These are phyloP conservation scores for Lactuca saligna DNA, from an alignment of 129 eudicot species.

Conservation along the genomic window DNA sequence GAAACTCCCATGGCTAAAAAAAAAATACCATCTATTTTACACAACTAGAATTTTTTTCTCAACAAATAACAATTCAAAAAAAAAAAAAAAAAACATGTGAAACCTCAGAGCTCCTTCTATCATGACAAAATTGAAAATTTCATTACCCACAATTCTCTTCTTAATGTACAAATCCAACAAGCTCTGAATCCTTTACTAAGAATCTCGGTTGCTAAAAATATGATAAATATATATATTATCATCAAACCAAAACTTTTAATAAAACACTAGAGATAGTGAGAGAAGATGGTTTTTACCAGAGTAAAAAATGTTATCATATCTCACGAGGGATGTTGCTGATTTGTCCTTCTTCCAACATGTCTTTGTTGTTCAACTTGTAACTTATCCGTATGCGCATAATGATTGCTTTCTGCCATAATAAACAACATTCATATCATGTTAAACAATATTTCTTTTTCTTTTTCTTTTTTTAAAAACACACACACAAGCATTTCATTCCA, in stretches of 20 bases:
- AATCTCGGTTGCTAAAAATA: not conserved
- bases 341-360: conserved; percentile 89
- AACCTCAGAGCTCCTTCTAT: not conserved
- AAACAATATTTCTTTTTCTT: too few relatives aligned
- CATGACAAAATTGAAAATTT: not conserved
- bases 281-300: not conserved
- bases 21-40: not conserved
- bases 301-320: conserved; percentile 38
- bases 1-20: not conserved
- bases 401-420: conserved; percentile 63
- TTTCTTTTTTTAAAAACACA: too few relatives aligned
- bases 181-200: not conserved
- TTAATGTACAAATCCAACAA: not conserved
- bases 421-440: not conserved
- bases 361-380: conserved; percentile 71
- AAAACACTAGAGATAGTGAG: not conserved
- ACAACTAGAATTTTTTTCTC: not conserved
- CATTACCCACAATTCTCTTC: not conserved
- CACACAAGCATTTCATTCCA: not conserved
- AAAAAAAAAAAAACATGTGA: too few relatives aligned
- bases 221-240: too few relatives aligned
- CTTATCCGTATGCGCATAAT: conserved; percentile 88
- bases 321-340: conserved; percentile 83
- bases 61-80: not conserved
- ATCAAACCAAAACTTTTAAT: not conserved